phyloP scores from a whole-genome alignment of 192 early-diverging fungal genomes.

The Coemansia sp. region DNA sequence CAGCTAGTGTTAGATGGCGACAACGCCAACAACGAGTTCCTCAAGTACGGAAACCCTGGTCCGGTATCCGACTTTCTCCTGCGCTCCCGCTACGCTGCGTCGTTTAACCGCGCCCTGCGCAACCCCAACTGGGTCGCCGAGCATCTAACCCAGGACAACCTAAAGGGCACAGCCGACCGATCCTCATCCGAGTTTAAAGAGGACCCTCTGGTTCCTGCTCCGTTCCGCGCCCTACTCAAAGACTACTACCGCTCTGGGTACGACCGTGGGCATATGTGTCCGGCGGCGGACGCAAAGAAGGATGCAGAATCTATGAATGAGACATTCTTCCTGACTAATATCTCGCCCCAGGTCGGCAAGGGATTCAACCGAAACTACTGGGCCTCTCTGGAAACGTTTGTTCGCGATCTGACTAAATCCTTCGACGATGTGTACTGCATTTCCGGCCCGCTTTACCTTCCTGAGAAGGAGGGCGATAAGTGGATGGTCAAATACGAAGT shows the following conservation, averaged over 20 bases:
- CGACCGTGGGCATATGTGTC: conserved; percentile 92
- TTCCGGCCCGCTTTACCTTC: conserved; percentile 86
- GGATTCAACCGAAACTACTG: conserved; percentile 95
- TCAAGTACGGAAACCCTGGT: conserved; percentile 54
- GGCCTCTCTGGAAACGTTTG: conserved; percentile 83
- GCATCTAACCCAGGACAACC: conserved; percentile 61
- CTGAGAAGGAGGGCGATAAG: conserved; percentile 71
- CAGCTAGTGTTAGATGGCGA: not conserved
- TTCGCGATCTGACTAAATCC: conserved; percentile 62
- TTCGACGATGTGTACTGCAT: conserved; percentile 86
- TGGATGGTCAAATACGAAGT: conserved; percentile 84
- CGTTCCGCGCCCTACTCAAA: conserved; percentile 69
- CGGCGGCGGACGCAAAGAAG: conserved; percentile 81
- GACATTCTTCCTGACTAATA: conserved; percentile 82
- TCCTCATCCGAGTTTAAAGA: conserved; percentile 75
- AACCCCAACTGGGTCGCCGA: conserved; percentile 80
- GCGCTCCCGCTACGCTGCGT: conserved; percentile 68
- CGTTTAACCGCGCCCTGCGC: conserved; percentile 72
- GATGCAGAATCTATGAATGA: conserved; percentile 76
- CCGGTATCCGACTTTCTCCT: conserved; percentile 73
- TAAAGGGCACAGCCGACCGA: conserved; percentile 57
- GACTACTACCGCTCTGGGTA: conserved; percentile 83
- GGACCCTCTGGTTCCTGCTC: conserved; percentile 66
- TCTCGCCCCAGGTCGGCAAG: conserved; percentile 75
- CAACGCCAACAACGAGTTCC: conserved; percentile 33